Conservation (phyloP, 768 basidiomycete species). For the Aureoboletus auriporus region DNA sequence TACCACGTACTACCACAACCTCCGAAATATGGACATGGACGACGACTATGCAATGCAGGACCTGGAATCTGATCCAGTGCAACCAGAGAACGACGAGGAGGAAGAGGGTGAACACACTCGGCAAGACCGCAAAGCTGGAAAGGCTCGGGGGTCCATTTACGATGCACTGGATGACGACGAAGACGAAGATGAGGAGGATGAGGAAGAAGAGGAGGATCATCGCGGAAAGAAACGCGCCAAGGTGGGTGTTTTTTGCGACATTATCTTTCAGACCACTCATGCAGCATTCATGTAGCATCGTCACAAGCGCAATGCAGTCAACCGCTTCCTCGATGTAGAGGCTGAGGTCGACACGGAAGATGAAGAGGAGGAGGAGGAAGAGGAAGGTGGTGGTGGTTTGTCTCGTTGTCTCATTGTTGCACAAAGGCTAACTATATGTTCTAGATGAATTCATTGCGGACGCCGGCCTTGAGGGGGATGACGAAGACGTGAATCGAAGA, state of each 20-base stretch:
- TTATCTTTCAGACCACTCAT: slow-evolving; percentile 5
- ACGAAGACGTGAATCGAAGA: slow-evolving; percentile 48
- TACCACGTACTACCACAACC: slow-evolving; percentile 23
- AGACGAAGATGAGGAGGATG: slow-evolving; percentile 57
- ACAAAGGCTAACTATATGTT: slow-evolving; percentile 9
- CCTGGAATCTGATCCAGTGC: slow-evolving; percentile 25
- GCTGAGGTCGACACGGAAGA: slow-evolving; percentile 97
- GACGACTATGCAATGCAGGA: slow-evolving; percentile 33
- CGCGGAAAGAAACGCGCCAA: slow-evolving; percentile 59
- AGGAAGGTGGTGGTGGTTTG: slow-evolving; percentile 60
- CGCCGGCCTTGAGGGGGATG: slow-evolving; percentile 58
- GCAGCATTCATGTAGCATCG: slow-evolving; percentile 42
- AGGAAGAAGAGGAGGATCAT: slow-evolving; percentile 39
- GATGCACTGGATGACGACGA: slow-evolving; percentile 38
- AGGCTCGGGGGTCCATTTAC: slow-evolving; percentile 31
- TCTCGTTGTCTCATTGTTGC: slow-evolving; percentile 2
- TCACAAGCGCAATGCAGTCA: slow-evolving; percentile 60
- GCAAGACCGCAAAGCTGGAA: slow-evolving; percentile 18
- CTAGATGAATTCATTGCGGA: slow-evolving; percentile 71
- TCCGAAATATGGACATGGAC: slow-evolving; percentile 22
- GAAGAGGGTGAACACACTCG: slow-evolving; percentile 30
- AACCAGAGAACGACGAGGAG: slow-evolving; percentile 37
- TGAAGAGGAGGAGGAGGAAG: slow-evolving; percentile 88
- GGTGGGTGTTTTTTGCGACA: slow-evolving; percentile 33
- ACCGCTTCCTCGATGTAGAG: slow-evolving; percentile 92